A percentile compares a stretch with the other conserved stretches of the same genome.
Conservation (phyloP, 805 yeast genomes). For the Metschnikowia gruessii region DNA sequence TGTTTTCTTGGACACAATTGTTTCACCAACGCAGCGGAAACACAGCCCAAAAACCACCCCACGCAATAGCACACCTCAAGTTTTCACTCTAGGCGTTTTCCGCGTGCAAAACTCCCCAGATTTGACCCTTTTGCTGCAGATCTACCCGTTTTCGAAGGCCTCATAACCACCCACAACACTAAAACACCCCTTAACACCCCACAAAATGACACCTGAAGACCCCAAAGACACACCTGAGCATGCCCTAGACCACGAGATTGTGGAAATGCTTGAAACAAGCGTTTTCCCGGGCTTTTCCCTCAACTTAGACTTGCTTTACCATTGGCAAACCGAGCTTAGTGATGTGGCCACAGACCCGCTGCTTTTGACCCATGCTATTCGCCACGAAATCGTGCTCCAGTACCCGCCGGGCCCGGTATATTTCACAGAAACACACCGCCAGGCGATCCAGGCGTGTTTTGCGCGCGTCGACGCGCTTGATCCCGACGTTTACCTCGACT, state of each 20-base stretch:
- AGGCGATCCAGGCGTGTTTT: constrained; percentile 19
- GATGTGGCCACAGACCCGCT: constrained; percentile 24
- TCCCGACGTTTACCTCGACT: constrained; percentile 26
- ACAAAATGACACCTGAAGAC: neutral
- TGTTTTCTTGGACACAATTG: too few species aligned
- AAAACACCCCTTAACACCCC: neutral
- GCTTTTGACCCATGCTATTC: constrained; percentile 19
- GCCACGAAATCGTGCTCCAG: constrained; percentile 27
- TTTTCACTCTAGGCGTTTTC: too few species aligned
- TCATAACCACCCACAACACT: too few species aligned
- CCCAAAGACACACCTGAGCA: neutral
- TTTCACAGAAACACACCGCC: constrained; percentile 8
- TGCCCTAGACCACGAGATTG: constrained; percentile 3
- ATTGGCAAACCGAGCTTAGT: constrained; percentile 38
- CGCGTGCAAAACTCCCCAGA: too few species aligned
- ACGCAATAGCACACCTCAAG: too few species aligned
- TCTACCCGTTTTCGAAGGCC: too few species aligned
- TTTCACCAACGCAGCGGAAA: too few species aligned
- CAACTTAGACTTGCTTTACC: constrained; percentile 27
- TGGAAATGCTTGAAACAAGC: neutral
- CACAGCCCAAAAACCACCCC: too few species aligned
- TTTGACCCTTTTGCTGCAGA: too few species aligned
- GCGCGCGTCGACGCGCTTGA: constrained; percentile 14
- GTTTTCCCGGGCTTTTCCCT: constrained; percentile 25
- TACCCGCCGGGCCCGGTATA: constrained; percentile 9